phyloP scores from a whole-genome alignment of 176 grass and related monocot genomes.

The Zoysia pacifica region DNA sequence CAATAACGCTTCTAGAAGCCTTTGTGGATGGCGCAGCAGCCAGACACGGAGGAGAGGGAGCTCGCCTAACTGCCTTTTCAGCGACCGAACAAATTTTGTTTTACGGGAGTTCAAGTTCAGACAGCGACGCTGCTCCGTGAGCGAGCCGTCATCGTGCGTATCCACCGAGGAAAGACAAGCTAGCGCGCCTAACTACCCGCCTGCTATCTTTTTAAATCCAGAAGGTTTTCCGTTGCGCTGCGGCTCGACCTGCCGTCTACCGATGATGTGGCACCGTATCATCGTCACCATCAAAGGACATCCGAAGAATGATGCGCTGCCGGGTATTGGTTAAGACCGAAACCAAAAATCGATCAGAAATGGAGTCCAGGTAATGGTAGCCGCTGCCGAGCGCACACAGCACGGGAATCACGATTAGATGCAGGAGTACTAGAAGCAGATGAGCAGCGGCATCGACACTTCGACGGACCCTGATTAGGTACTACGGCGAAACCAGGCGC shows the following conservation, averaged over 20 bases:
- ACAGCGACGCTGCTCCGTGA: not conserved
- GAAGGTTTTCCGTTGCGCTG: not conserved
- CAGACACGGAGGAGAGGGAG: not conserved
- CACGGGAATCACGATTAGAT: slow-evolving; percentile 19
- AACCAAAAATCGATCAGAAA: not conserved
- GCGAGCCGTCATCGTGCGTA: not conserved
- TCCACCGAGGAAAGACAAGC: slow-evolving; percentile 3
- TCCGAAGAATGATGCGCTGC: no score
- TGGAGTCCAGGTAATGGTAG: not conserved
- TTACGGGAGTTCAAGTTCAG: not conserved
- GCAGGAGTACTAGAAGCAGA: not conserved
- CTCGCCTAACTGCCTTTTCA: slow-evolving; percentile 5
- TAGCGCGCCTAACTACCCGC: not conserved
- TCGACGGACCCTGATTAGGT: not conserved
- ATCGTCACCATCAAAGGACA: not conserved
- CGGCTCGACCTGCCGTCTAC: not conserved
- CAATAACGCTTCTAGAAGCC: slow-evolving; percentile 41
- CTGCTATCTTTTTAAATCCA: no score
- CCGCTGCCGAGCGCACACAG: not conserved
- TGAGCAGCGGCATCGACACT: not conserved
- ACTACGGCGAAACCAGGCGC: not conserved
- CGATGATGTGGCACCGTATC: slow-evolving; percentile 1
- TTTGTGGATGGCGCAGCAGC: not conserved
- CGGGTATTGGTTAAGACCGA: not conserved
- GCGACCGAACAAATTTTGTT: not conserved